Evolutionary conservation across 345 rosid species (phyloP), one percentile per base, ranked within the genome.

Genomic region (Camelina laxa): DNA sequence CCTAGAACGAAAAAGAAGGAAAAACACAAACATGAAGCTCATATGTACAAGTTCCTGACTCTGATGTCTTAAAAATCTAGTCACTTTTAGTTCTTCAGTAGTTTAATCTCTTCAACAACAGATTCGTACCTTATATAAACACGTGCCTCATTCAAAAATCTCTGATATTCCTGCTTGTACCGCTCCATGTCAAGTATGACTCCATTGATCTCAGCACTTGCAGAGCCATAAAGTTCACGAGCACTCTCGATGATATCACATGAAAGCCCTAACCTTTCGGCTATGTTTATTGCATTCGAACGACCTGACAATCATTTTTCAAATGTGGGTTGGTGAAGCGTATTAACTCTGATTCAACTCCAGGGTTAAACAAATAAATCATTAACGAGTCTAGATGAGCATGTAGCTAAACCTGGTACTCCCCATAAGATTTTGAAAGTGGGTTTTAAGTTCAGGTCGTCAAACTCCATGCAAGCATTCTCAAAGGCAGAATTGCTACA

Each of bases 381-480:
- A 55, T 20, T 39, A 48, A 31, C 27, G 13, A 44, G 15, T 53
- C 20, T 19, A 60, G 60, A 70, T 11, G 53, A 58, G 35, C 16
- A 0, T 45, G 59, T 73, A 36, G 60, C 50, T 59, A 73, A 82
- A 94, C 98, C 97, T 91, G 98, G 98, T 76, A 94, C 85, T 76
- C 98, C 98, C 98, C 97, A 94, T 33, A 94, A 86, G 67, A 94
- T 86, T 83, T 84, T 91, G 84, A 86, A 91, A 69, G 98, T 94
- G 59, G 98, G 98, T 80, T 82, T 87, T 69, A 91, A 80, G 72
- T 91, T 91, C 63, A 81, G 87, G 73, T 91, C 96, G 82, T 91
- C 97, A 64, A 91, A 94, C 87, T 91, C 98, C 98, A 94, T 86
- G 77, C 93, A 94, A 75, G 98, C 97, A 82, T 94, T 91, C 81